Evolutionary conservation across 2,329 filamentous ascomycete species (phyloP).

Genomic region (Botrytis porri): DNA sequence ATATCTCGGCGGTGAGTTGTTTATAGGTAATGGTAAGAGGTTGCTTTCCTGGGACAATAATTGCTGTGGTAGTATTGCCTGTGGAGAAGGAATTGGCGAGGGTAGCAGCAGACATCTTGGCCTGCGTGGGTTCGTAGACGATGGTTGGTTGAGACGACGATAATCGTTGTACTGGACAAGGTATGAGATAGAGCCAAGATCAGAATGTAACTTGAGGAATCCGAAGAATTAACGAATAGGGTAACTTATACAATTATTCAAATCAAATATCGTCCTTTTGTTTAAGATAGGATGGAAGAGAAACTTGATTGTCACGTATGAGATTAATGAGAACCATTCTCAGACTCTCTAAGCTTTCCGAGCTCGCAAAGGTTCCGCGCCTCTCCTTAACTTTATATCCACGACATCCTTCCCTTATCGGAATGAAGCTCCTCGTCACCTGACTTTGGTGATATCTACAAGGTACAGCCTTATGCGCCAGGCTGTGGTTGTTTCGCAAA

Average conservation of each 20-base stretch:
- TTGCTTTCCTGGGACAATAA: conserved; percentile 70
- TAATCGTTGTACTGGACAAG: background rate
- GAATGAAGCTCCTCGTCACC: background rate
- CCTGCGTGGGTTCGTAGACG: background rate
- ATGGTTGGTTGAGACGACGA: conserved; percentile 4
- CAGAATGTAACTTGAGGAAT: conserved; percentile 9
- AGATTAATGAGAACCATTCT: background rate
- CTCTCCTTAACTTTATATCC: conserved; percentile 8
- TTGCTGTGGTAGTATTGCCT: conserved; percentile 53
- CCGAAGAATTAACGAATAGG: background rate
- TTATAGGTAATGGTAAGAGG: conserved; percentile 68
- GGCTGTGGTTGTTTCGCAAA: conserved; percentile 22
- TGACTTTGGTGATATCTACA: background rate
- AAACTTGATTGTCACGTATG: background rate
- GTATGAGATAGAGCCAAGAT: background rate
- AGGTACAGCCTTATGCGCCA: conserved; percentile 20
- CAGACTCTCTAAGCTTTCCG: background rate
- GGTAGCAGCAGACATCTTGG: conserved; percentile 42
- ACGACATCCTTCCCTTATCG: background rate
- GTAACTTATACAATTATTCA: background rate
- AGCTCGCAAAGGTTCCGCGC: background rate
- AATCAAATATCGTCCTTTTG: background rate
- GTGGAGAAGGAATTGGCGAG: conserved; percentile 56
- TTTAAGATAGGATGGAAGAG: background rate
- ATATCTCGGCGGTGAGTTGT: conserved; percentile 63